These are phyloP conservation scores for Emericellopsis atlantica DNA, from an alignment of 2,329 filamentous ascomycete species.

Conservation along the genomic window DNA sequence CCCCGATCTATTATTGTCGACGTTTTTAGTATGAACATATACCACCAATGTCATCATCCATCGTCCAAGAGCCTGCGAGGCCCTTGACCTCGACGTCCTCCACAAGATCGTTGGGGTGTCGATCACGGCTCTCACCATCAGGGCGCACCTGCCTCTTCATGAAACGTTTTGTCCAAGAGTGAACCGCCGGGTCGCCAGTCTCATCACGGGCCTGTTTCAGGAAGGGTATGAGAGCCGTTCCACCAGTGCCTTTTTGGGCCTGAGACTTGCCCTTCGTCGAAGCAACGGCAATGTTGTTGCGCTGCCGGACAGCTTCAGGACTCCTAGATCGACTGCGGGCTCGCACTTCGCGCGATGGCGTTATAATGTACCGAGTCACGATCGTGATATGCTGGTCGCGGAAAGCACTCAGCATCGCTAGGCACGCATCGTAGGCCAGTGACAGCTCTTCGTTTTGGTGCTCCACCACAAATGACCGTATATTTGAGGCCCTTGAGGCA, in stretches of 20 bases:
- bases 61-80: slow-evolving; percentile 76
- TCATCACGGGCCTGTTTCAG: slow-evolving; percentile 94
- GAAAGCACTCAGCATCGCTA: slow-evolving; percentile 56
- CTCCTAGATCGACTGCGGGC: slow-evolving; percentile 48
- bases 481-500: slow-evolving; percentile 69
- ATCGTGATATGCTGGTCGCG: slow-evolving; percentile 94
- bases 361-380: slow-evolving; percentile 88
- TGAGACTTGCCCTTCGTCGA: slow-evolving; percentile 32
- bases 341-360: slow-evolving; percentile 67
- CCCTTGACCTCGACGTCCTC: slow-evolving; percentile 45
- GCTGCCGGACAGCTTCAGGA: slow-evolving; percentile 34
- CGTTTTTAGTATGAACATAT: slow-evolving; percentile 37
- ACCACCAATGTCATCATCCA: slow-evolving; percentile 65
- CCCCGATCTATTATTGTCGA: too few relatives aligned
- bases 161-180: slow-evolving; percentile 45
- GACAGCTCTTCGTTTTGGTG: slow-evolving; percentile 33
- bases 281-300: slow-evolving; percentile 50
- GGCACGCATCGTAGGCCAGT: slow-evolving; percentile 80
- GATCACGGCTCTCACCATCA: slow-evolving; percentile 38
- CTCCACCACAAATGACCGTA: slow-evolving; percentile 66
- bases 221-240: slow-evolving; percentile 88
- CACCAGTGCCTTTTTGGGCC: slow-evolving; percentile 78
- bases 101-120: slow-evolving; percentile 25
- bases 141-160: slow-evolving; percentile 39
- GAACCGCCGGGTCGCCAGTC: slow-evolving; percentile 81